phyloP scores from a whole-genome alignment of 176 grass and related monocot genomes.

The Alopecurus myosuroides region DNA sequence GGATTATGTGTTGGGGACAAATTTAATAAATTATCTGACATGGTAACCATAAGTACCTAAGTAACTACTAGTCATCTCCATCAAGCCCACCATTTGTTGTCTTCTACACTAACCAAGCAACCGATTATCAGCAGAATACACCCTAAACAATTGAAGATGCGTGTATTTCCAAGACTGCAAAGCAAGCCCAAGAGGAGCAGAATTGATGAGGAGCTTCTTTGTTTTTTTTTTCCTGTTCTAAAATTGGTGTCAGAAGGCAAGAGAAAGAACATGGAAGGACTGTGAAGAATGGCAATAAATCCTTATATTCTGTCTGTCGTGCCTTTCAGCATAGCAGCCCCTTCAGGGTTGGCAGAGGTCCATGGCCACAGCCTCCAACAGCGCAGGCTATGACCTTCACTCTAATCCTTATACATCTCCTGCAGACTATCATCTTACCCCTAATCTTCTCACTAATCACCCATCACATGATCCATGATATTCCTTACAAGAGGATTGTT shows the following conservation, averaged over 20 bases:
- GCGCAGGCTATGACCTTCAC: not conserved
- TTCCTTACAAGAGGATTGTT: slow-evolving; percentile 3
- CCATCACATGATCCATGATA: not conserved
- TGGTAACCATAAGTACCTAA: not conserved
- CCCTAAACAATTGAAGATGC: not conserved
- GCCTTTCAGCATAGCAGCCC: not conserved
- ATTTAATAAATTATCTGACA: not conserved
- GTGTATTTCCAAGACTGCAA: not conserved
- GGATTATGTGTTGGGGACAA: not conserved
- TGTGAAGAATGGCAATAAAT: not conserved
- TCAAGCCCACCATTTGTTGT: not conserved
- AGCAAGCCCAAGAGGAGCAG: not conserved
- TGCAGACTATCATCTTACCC: not conserved
- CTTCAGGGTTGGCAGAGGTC: not conserved
- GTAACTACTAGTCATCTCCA: not conserved
- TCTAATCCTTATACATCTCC: not conserved
- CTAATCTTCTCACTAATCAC: not conserved
- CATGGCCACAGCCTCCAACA: not conserved
- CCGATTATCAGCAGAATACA: not conserved
- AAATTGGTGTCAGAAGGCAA: not conserved
- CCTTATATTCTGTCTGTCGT: not conserved
- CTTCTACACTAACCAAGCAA: not conserved
- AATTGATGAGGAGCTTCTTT: not conserved
- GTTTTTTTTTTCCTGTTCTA: not conserved
- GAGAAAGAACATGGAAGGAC: not conserved